Conservation (phyloP, 768 basidiomycete species). For the Hemileccinum impolitum region DNA sequence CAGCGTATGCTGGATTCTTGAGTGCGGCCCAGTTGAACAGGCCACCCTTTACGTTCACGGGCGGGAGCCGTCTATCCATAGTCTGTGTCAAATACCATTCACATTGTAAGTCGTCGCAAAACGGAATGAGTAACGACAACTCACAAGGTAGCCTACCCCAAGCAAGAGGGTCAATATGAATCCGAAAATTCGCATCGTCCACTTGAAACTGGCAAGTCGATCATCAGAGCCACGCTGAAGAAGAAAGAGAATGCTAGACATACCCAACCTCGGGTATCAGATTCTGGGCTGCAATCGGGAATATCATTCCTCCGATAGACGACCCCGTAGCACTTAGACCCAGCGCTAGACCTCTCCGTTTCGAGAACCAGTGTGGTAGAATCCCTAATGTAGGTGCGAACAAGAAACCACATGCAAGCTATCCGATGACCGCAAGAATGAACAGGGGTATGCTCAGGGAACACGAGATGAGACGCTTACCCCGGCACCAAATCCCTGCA, state of each 20-base stretch:
- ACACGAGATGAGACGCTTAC: conserved; percentile 34
- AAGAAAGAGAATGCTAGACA: conserved; percentile 13
- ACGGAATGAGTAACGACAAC: not conserved
- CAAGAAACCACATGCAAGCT: conserved; percentile 50
- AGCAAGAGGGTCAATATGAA: conserved; percentile 56
- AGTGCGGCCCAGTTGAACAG: conserved; percentile 55
- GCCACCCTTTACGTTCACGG: conserved; percentile 51
- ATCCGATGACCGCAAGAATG: not conserved
- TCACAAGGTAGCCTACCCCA: conserved; percentile 51
- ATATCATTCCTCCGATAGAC: conserved; percentile 63
- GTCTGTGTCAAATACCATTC: conserved; percentile 8
- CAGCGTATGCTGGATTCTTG: conserved; percentile 42
- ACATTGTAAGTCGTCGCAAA: not conserved
- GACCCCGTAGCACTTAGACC: conserved; percentile 64
- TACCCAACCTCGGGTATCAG: conserved; percentile 56
- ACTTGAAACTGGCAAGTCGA: conserved; percentile 54
- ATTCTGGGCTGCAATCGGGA: conserved; percentile 59
- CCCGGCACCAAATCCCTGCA: conserved; percentile 67
- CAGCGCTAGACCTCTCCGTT: conserved; percentile 50
- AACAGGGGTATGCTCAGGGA: not conserved
- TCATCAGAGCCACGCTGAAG: not conserved
- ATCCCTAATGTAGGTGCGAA: conserved; percentile 61
- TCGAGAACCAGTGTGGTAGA: conserved; percentile 73
- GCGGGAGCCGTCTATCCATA: conserved; percentile 49
- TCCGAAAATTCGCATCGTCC: conserved; percentile 72